A percentile compares a stretch with the other conserved stretches of the same genome.
phyloP scores from a whole-genome alignment of 345 rosid species.

The Clarkia xantiana region DNA sequence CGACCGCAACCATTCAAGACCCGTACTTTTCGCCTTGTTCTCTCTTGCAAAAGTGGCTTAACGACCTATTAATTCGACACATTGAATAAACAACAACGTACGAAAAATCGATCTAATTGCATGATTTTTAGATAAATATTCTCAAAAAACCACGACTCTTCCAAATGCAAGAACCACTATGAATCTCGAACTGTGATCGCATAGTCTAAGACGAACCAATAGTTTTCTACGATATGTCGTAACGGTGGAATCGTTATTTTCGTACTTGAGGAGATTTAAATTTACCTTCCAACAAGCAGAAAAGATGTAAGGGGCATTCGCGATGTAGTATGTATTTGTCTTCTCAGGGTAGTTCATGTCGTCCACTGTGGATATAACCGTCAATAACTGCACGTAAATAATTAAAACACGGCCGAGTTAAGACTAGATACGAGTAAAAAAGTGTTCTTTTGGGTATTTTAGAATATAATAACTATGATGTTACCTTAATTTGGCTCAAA shows the following conservation, averaged over 20 bases:
- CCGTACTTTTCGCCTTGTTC: constrained; percentile 69
- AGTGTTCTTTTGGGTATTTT: no score
- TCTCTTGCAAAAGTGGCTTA: constrained; percentile 86
- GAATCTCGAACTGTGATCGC: no score
- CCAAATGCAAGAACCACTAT: no score
- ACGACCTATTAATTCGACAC: constrained; percentile 39
- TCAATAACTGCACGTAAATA: constrained; percentile 52
- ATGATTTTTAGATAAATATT: no score
- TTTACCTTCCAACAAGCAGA: constrained; percentile 89
- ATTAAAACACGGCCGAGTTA: background rate
- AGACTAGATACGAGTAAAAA: no score
- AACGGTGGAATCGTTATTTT: no score
- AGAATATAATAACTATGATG: no score
- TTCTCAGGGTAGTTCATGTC: constrained; percentile 97
- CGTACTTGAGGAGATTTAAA: background rate
- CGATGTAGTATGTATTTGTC: constrained; percentile 75
- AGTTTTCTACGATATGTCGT: no score
- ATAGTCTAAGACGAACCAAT: no score
- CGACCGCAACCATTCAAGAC: constrained; percentile 66
- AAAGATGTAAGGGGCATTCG: constrained; percentile 82
- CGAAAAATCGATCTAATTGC: no score
- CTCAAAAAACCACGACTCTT: no score
- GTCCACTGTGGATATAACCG: constrained; percentile 68
- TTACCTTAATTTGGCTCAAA: constrained; percentile 72
- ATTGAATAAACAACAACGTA: no score